Base-by-base conservation (phyloP, 2,329 filamentous ascomycete species). In the Blumeria hordei region DNA sequence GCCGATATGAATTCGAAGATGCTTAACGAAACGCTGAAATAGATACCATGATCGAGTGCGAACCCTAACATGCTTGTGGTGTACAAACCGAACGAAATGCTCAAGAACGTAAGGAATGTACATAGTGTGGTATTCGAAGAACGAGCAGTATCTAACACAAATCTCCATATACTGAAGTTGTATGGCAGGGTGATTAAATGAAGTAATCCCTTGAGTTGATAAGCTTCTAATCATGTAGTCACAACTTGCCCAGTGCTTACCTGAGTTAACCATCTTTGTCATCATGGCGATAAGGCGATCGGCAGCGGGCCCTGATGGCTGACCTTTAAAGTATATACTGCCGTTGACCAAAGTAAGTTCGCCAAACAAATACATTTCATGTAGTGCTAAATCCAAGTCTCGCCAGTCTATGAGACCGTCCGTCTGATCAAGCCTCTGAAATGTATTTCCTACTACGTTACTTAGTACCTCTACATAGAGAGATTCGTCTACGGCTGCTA, bases 101-200 rank as follows among this genome's bases (percentile, higher is more conserved):
- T 95, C 88, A 44, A 98, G 74, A 0, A 92, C 87, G 59, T 81
- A 83, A 1, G 86, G 85, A 53, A 96, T 93, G 58, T 86, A 81
- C 21, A 82, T 74, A 34, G 80, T 74, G 64, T 94, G 85, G 55
- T 80, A 79, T 64, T 96, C 88, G 65, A 98, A 96, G 67, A 95
- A 94, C 33, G 81, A 78, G 65, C 83, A 85, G 69, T 98, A 98
- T 53, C 92, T 82, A 55, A 94, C 88, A 67, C 88, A 94, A 37
- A 94, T 94, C 67, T 98, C 92, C 88, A 98, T 95, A 65, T 94
- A 98, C 69, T 95, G 88, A 21, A 98, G 74, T 59, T 95, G 79
- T 54, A 95, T 88, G 14, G 88, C 87, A 1, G 92, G 90, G 65
- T 96, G 92, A 14, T 82, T 80, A 67, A 90, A 93, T 45, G 76